phyloP scores from a whole-genome alignment of 371 early-diverging fungal genomes.

The Umbelopsis sp. region DNA sequence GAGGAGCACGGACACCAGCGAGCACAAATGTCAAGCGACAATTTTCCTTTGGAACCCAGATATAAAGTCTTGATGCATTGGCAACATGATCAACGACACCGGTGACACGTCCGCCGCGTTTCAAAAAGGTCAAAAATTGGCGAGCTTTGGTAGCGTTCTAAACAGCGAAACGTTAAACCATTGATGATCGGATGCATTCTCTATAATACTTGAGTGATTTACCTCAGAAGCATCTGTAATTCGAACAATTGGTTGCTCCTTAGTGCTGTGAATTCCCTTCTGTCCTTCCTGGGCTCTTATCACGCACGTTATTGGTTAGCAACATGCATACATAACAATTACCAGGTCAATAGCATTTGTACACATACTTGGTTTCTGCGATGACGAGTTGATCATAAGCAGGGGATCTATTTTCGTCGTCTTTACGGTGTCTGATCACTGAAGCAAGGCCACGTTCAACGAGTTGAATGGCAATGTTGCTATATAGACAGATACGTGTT shows the following conservation, averaged over 20 bases:
- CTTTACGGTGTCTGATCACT: conserved; percentile 83
- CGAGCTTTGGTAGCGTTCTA: conserved; percentile 82
- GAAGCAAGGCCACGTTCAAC: conserved; percentile 82
- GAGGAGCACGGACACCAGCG: conserved; percentile 76
- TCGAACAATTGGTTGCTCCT: conserved; percentile 72
- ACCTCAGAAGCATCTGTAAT: conserved; percentile 73
- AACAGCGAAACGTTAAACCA: background rate
- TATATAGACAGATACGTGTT: background rate
- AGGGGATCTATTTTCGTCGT: conserved; percentile 87
- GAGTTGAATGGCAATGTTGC: conserved; percentile 79
- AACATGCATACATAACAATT: background rate
- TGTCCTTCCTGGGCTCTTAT: conserved; percentile 64
- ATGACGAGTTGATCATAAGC: conserved; percentile 84
- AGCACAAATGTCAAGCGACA: conserved; percentile 84
- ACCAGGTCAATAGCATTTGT: background rate
- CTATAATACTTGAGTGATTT: background rate
- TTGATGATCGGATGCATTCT: background rate
- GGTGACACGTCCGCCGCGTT: conserved; percentile 71
- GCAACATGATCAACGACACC: conserved; percentile 89
- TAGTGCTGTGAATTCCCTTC: conserved; percentile 81
- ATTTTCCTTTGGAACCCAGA: conserved; percentile 86
- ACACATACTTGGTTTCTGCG: conserved; percentile 73
- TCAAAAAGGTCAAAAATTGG: conserved; percentile 82
- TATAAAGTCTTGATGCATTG: conserved; percentile 82
- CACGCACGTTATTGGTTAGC: background rate